Conservation (phyloP, 805 yeast species). For the Monosporozyma solicola region DNA sequence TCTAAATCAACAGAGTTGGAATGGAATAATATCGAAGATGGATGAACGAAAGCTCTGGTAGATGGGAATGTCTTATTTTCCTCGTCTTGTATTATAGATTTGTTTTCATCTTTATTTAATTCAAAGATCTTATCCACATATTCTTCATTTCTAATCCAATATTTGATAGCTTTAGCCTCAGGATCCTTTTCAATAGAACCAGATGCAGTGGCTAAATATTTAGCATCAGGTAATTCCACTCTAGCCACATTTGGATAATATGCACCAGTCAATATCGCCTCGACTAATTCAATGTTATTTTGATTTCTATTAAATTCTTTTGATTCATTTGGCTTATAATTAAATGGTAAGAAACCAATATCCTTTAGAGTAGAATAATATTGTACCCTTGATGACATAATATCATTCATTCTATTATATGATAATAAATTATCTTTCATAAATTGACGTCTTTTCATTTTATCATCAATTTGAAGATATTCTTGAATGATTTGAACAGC, state of each 20-base stretch:
- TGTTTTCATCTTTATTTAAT: constrained; percentile 7
- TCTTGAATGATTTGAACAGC: constrained; percentile 49
- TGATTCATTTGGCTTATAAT: constrained; percentile 31
- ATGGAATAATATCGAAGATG: constrained; percentile 68
- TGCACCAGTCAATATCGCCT: constrained; percentile 69
- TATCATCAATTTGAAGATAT: constrained; percentile 33
- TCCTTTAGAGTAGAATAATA: constrained; percentile 64
- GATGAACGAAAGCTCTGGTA: constrained; percentile 73
- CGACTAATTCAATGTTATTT: constrained; percentile 42
- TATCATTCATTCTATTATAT: constrained; percentile 55
- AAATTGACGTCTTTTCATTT: constrained; percentile 32
- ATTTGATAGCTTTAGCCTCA: constrained; percentile 62
- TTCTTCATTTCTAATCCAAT: constrained; percentile 62
- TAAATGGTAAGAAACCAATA: constrained; percentile 62
- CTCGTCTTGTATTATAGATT: constrained; percentile 5
- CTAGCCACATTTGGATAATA: constrained; percentile 77
- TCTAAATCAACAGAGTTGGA: constrained; percentile 26
- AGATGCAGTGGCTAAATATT: constrained; percentile 53
- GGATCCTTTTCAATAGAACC: constrained; percentile 86
- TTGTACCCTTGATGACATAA: constrained; percentile 61
- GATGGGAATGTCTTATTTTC: constrained; percentile 39
- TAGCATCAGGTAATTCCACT: constrained; percentile 75
- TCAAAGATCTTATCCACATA: constrained; percentile 30
- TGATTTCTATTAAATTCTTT: constrained; percentile 42
- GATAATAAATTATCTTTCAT: constrained; percentile 55